Base-by-base conservation (phyloP, 177 flowering plant species). In the Tripterygium wilfordii region DNA sequence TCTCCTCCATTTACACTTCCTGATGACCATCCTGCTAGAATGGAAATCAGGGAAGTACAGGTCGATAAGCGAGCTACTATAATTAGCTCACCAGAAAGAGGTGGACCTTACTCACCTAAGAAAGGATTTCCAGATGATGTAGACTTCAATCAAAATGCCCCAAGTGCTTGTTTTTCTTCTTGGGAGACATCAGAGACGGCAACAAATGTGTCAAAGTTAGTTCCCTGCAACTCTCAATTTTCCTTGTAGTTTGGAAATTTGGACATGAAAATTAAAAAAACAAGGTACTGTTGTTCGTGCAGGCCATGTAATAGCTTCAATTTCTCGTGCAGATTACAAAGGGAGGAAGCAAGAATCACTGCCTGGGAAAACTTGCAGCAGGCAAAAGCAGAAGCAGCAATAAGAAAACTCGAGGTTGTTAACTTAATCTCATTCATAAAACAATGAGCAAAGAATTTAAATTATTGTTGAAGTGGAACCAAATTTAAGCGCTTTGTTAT, bases 321-420 rank as follows among this genome's bases (percentile, higher is more conserved):
- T n/a, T 14, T 45, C 43, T 42, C 53, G 18, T 61, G 48, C 69
- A 91, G 98, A 72, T 57, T 54, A 26, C 65, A 77, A 49, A 71
- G 92, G 60, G 96, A 88, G 61, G 96, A 91, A 71, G 98, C 96
- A 13, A 91, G 71, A 60, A 88, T 91, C 53, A 60, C 70, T 20
- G 95, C 98, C 10, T 91, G 98, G 98, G 95, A 91, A 60, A 91
- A 83, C 61, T 64, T 91, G 68, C 96, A 91, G 75, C 85, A 74
- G 67, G 98, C 98, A 36, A 91, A 91, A 65, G 89, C 98, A 36
- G 96, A 91, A 63, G 92, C 96, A 39, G 83, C 90, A 29, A 76
- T 88, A 42, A 58, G 79, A 37, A 85, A 85, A 70, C 79, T 91
- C 15, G 98, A 91, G 98, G 98, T 88, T 43, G 27, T 14, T 20